Conservation (phyloP, 2,329 filamentous ascomycete genomes). For the Dothideomycetidae sp. region DNA sequence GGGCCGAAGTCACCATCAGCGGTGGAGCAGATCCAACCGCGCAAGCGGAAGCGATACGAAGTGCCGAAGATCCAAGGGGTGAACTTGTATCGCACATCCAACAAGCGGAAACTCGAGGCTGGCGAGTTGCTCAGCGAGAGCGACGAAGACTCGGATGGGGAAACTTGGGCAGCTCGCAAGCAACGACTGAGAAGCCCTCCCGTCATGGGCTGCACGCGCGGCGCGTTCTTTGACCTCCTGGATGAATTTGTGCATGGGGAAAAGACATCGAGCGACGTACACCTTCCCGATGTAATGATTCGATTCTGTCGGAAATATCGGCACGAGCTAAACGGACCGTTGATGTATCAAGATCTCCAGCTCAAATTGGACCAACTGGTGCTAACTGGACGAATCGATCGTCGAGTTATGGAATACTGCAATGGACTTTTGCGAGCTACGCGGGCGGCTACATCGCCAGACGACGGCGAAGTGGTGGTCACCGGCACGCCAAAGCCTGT, state of each 20-base stretch:
- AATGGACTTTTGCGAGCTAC: slow-evolving; percentile 4
- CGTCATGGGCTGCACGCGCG: slow-evolving; percentile 16
- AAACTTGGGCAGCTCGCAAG: slow-evolving; percentile 24
- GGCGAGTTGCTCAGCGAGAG: slow-evolving; percentile 30
- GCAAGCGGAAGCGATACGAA: slow-evolving; percentile 18
- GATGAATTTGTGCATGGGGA: slow-evolving; percentile 27
- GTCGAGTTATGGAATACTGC: slow-evolving; percentile 15
- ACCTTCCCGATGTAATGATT: slow-evolving; percentile 25
- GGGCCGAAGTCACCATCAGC: slow-evolving; percentile 11
- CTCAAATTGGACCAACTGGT: slow-evolving; percentile 22
- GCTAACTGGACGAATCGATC: slow-evolving; percentile 19
- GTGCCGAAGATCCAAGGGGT: slow-evolving; percentile 26
- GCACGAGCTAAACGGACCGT: slow-evolving; percentile 15
- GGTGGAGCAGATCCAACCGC: slow-evolving; percentile 14
- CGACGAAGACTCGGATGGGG: slow-evolving; percentile 28
- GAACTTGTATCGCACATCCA: slow-evolving; percentile 26
- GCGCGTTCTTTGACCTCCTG: slow-evolving; percentile 24
- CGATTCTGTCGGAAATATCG: slow-evolving; percentile 24
- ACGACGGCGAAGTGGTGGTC: neutral
- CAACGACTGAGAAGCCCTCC: slow-evolving; percentile 18
- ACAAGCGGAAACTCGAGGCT: slow-evolving; percentile 25
- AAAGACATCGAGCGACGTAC: slow-evolving; percentile 20
- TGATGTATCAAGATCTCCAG: slow-evolving; percentile 18
- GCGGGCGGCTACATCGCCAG: no score
- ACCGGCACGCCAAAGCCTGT: neutral